Evolutionary conservation across 306 rosid genomes (phyloP), one percentile per base, ranked within the genome.

Genomic region (Cicer chorassanicum): DNA sequence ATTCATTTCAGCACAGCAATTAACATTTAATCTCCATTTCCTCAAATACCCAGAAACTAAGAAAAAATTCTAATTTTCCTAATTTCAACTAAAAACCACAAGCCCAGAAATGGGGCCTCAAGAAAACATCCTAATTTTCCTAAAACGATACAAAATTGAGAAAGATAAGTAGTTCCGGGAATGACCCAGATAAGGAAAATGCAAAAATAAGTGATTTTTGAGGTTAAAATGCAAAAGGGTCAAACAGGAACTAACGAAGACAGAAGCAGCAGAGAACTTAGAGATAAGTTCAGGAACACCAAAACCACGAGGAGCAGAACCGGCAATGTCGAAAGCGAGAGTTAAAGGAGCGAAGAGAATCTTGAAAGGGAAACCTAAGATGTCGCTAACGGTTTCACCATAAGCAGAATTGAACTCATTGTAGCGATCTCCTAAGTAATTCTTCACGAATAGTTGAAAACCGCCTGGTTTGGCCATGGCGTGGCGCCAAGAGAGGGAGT

Each of bases 241-340:
- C 0, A 29, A 29, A 38, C 29, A 53, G 78, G 34, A 54, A 87
- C 95, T 77, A 74, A 94, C 99, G 73, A 94, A 94, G 50, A 94
- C 81, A 10, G 99, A 94, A 73, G 90, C 85, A 71, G 61, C 88
- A 0, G 99, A 91, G 82, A 94, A 91, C 92, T 94, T 91, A 68
- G 99, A 90, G 56, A 92, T 79, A 69, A 94, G 85, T 77, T 94
- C 92, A 7, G 99, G 97, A n/a, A 94, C 90, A 24, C 99, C 99
- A 56, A 92, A 94, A 66, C 99, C 99, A 16, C 99, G 99, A 29
- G 86, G 88, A 50, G 99, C 95, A 44, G 96, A 92, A 82, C 99
- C 99, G 3, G 82, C 95, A 74, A 94, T 84, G 90, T 90, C 90
- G 66, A 87, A 75, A 62, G 95, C 90, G 10, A 94, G 74, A 39